Evolutionary conservation across 306 rosid genomes (phyloP).

Genomic region (Lathyrus aphaca): DNA sequence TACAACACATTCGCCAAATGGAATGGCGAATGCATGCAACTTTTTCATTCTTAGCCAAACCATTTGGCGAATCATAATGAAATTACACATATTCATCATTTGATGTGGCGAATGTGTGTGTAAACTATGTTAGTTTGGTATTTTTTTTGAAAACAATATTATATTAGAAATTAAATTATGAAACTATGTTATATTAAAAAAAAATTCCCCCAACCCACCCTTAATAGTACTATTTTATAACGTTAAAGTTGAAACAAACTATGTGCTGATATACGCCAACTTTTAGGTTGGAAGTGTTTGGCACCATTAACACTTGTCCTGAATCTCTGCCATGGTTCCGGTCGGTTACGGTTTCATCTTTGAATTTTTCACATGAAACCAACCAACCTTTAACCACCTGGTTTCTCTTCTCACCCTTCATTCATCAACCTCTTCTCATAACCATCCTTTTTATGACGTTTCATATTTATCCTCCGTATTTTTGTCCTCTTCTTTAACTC

Average conservation of each 20-base stretch:
- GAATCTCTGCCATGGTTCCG: constrained; percentile 35
- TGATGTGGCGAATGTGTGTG: too few species aligned
- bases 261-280: neutral
- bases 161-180: too few species aligned
- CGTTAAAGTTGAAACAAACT: constrained; percentile 12
- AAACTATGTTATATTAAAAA: too few species aligned
- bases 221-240: neutral
- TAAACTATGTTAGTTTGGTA: too few species aligned
- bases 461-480: constrained; percentile 12
- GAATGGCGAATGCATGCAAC: too few species aligned
- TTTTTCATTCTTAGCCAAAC: too few species aligned
- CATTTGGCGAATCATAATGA: too few species aligned
- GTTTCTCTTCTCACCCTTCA: constrained; percentile 24
- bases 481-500: constrained; percentile 16
- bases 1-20: too few species aligned
- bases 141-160: too few species aligned
- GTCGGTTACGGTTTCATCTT: constrained; percentile 5
- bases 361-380: constrained; percentile 9
- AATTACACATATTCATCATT: too few species aligned
- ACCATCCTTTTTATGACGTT: constrained; percentile 39
- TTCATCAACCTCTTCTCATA: neutral
- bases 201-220: neutral
- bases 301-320: constrained; percentile 26
- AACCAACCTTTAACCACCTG: constrained; percentile 16
- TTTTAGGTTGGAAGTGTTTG: constrained; percentile 8